Evolutionary conservation across 2,329 filamentous ascomycete genomes (phyloP), one percentile per base, ranked within the genome.

Genomic region (Diaporthe citriasiana): DNA sequence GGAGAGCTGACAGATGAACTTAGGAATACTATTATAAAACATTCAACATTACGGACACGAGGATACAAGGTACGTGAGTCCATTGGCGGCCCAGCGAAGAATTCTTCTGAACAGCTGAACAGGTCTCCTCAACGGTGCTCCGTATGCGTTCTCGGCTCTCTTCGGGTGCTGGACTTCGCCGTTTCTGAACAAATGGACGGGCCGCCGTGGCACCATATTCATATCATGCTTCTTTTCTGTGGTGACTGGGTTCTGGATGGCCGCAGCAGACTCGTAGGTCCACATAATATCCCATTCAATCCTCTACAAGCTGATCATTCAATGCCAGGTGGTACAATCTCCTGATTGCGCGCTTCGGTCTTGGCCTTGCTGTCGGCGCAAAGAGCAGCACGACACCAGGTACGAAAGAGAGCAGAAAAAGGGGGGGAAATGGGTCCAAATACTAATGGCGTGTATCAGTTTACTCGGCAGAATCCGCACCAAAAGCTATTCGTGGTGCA

Each of bases 121-220:
- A 65, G 60, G 60, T 22, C 60, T 65, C 12, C 60, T 65, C n/a
- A 65, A 65, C 4, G 60, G 60, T 35, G 60, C 60, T 0, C 60
- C 60, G 2, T 65, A 65, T 19, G 60, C 60, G 3, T 33, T 35
- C 40, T 65, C 60, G 12, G 60, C 60, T 0, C 25, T 65, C 9
- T 65, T 65, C 27, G 60, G 60, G 4, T 83, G 82, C 66, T 83
- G 82, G 82, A 82, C 81, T 0, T 82, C 80, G 19, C 80, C 81
- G 0, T 75, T 80, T 1, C 86, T 92, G 73, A 93, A 93, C 79
- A 87, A 89, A 74, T 88, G 83, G 78, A 89, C 91, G 71, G 91
- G 91, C 8, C 88, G 91, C 45, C 87, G 91, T 1, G 90, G 91
- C 38, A 92, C 90, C 5, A 91, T 92, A 69, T 92, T 92, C 79